Evolutionary conservation across 1,139 yeast genomes (phyloP).

Genomic region (Candida sp.): DNA sequence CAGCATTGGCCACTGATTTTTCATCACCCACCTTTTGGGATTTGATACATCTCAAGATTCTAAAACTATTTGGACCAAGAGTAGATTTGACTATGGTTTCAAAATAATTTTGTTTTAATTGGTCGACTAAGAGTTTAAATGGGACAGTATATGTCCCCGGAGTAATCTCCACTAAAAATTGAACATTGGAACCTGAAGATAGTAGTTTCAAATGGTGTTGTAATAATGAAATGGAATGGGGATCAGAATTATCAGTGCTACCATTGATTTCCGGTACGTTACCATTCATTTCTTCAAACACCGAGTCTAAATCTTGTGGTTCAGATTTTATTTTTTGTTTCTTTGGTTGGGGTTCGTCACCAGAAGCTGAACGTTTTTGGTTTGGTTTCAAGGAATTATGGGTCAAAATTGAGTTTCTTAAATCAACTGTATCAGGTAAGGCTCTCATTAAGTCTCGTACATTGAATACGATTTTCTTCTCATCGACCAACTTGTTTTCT

Average conservation of each 20-base stretch:
- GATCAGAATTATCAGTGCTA: conserved; percentile 15
- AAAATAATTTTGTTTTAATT: conserved; percentile 52
- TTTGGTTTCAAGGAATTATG: conserved; percentile 32
- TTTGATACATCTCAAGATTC: conserved; percentile 67
- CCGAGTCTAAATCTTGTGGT: conserved; percentile 20
- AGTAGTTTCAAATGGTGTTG: conserved; percentile 54
- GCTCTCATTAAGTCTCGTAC: conserved; percentile 51
- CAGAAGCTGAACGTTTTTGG: conserved; percentile 15
- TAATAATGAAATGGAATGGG: conserved; percentile 24
- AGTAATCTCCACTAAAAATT: conserved; percentile 42
- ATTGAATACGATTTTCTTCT: conserved; percentile 40
- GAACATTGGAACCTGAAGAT: conserved; percentile 35
- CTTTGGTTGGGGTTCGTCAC: conserved; percentile 28
- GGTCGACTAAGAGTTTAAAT: conserved; percentile 36
- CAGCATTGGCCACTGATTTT: conserved; percentile 72
- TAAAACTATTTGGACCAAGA: conserved; percentile 52
- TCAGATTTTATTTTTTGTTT: conserved; percentile 40
- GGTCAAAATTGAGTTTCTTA: conserved; percentile 47
- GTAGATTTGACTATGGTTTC: conserved; percentile 61
- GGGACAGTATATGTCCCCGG: conserved; percentile 44
- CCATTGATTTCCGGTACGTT: conserved; percentile 9
- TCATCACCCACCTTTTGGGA: conserved; percentile 76
- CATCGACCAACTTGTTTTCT: conserved; percentile 38
- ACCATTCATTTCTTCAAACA: conserved; percentile 5
- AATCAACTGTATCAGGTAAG: conserved; percentile 42